A percentile compares a stretch with the other conserved stretches of the same genome.
These are phyloP conservation scores for Xylaria digitata DNA, from an alignment of 2,329 filamentous ascomycete species.

Conservation along the genomic window DNA sequence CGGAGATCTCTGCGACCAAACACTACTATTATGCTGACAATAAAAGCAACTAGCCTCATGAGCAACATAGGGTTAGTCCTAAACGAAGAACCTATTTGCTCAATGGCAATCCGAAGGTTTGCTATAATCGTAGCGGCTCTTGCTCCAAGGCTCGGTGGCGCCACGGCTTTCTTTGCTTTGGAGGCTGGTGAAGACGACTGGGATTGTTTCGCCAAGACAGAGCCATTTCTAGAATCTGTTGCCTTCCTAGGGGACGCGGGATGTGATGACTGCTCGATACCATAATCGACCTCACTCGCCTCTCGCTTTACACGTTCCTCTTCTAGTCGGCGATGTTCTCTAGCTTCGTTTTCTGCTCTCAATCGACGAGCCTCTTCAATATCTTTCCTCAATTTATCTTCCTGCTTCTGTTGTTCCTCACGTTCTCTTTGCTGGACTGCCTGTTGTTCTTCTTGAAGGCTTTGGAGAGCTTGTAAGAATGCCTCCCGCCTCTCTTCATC, in stretches of 20 bases:
- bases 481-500: slow-evolving; percentile 92
- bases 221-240: slow-evolving; percentile 49
- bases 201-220: slow-evolving; percentile 48
- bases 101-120: slow-evolving; percentile 64
- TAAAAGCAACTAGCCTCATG: slow-evolving; percentile 77
- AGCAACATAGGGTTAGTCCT: slow-evolving; percentile 68
- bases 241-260: slow-evolving; percentile 52
- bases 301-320: slow-evolving; percentile 63
- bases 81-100: slow-evolving; percentile 62
- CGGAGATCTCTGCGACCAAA: slow-evolving; percentile 80
- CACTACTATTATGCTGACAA: slow-evolving; percentile 81
- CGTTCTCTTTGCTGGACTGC: slow-evolving; percentile 74
- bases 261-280: slow-evolving; percentile 68
- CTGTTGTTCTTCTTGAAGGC: slow-evolving; percentile 84
- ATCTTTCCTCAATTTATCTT: slow-evolving; percentile 67
- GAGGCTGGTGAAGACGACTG: slow-evolving; percentile 47
- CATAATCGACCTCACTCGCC: slow-evolving; percentile 74
- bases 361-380: slow-evolving; percentile 67
- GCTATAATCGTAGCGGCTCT: slow-evolving; percentile 65
- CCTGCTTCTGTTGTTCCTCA: slow-evolving; percentile 67
- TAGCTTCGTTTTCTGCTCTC: slow-evolving; percentile 69
- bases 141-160: slow-evolving; percentile 55
- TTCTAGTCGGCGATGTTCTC: slow-evolving; percentile 63
- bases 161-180: slow-evolving; percentile 49
- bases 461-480: slow-evolving; percentile 86